A percentile compares a stretch with the other conserved stretches of the same genome.
Evolutionary conservation across 768 basidiomycete genomes (phyloP).

Genomic region (Mycena leptocephala): DNA sequence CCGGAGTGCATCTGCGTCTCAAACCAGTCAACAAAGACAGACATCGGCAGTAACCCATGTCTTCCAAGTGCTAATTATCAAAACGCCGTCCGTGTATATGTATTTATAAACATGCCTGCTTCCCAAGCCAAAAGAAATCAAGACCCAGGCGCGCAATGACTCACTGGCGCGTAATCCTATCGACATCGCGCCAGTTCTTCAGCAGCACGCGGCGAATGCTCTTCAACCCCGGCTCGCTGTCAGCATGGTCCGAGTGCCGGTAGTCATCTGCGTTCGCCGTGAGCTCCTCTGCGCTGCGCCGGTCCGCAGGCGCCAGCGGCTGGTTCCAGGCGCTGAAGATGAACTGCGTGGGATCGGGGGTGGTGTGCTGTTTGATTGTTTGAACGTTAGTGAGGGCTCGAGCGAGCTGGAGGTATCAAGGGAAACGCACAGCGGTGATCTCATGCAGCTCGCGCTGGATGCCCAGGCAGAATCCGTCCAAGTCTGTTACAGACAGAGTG

Average conservation of each 20-base stretch:
- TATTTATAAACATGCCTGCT: background rate
- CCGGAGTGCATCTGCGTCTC: too few relatives aligned
- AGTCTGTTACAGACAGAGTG: slow-evolving; percentile 54
- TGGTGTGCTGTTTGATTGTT: slow-evolving; percentile 65
- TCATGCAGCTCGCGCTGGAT: slow-evolving; percentile 83
- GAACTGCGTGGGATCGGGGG: slow-evolving; percentile 67
- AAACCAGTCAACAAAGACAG: too few relatives aligned
- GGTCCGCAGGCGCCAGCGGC: slow-evolving; percentile 79
- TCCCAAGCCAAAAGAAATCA: background rate
- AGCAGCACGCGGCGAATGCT: slow-evolving; percentile 59
- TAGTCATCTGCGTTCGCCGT: slow-evolving; percentile 54
- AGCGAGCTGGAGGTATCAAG: too few relatives aligned
- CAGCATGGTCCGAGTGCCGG: slow-evolving; percentile 43
- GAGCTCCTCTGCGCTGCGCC: slow-evolving; percentile 71
- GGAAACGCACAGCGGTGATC: slow-evolving; percentile 73
- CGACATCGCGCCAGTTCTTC: slow-evolving; percentile 60
- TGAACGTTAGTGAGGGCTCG: slow-evolving; percentile 35
- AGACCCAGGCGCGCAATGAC: background rate
- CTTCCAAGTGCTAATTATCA: background rate
- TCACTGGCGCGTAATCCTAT: slow-evolving; percentile 46
- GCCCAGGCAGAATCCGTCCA: slow-evolving; percentile 79
- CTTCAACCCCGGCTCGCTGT: slow-evolving; percentile 49
- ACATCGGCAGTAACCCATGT: too few relatives aligned
- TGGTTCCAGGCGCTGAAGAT: slow-evolving; percentile 75
- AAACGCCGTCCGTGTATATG: too few relatives aligned